phyloP scores from a whole-genome alignment of 345 rosid genomes.

The Syzygium aqueum region DNA sequence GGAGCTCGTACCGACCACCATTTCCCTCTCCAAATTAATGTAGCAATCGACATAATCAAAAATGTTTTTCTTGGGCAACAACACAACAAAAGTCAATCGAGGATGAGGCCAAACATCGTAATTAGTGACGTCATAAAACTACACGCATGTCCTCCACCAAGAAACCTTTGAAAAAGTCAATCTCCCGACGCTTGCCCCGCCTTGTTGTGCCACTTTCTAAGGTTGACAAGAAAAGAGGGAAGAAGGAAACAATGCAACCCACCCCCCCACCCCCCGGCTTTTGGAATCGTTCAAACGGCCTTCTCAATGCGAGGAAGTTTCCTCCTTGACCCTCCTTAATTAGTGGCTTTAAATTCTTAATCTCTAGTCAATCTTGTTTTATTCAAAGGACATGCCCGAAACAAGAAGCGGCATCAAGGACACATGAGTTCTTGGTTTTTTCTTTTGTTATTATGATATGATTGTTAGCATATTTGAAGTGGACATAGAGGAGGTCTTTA shows the following conservation, averaged over 20 bases:
- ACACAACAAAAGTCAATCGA: too few species aligned
- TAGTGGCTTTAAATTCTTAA: too few species aligned
- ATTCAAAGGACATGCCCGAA: background rate
- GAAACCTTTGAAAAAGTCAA: background rate
- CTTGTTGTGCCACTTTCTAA: background rate
- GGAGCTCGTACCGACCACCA: background rate
- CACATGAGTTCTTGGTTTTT: background rate
- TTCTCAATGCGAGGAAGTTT: slow-evolving; percentile 7
- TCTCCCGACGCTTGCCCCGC: background rate
- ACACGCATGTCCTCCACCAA: background rate
- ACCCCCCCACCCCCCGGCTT: background rate
- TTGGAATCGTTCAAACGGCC: slow-evolving; percentile 21
- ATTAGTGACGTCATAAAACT: background rate
- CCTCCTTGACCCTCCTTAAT: background rate
- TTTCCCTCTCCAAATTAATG: background rate
- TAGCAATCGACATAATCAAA: background rate
- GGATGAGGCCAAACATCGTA: background rate
- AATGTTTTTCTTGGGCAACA: too few species aligned
- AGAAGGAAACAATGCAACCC: background rate
- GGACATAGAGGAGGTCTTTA: background rate
- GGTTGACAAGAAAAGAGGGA: background rate
- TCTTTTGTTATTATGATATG: background rate
- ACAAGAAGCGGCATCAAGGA: background rate
- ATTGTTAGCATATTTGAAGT: background rate
- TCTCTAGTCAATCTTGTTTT: background rate